These are phyloP conservation scores for Pseudomassariella vexata DNA, from an alignment of 2,329 filamentous ascomycete genomes.

Conservation along the genomic window DNA sequence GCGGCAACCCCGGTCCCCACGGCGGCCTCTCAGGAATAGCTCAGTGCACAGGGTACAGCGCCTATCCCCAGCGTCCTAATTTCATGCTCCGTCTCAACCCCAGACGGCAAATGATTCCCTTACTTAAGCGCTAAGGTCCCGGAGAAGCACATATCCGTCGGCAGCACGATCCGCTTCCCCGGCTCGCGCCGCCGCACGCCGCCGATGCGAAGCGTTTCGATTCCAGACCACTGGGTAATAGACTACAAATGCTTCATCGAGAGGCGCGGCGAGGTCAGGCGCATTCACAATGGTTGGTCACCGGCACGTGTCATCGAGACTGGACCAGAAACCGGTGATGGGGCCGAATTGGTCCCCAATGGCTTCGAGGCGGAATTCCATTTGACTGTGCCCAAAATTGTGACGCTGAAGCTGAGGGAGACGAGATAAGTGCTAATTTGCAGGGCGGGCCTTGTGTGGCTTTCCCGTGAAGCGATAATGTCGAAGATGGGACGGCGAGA, in stretches of 20 bases:
- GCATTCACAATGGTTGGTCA: conserved; percentile 1
- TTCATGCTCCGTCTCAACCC: neutral
- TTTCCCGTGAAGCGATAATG: conserved; percentile 5
- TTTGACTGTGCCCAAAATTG: neutral
- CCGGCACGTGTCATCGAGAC: conserved; percentile 1
- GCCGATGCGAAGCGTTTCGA: conserved; percentile 3
- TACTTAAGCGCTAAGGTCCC: neutral
- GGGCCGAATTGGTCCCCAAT: conserved; percentile 3
- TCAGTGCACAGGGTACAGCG: conserved; percentile 4
- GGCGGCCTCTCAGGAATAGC: conserved; percentile 5
- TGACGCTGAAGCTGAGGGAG: conserved; percentile 5
- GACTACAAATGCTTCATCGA: conserved; percentile 2
- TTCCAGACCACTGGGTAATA: conserved; percentile 7
- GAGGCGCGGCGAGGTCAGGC: conserved; percentile 3
- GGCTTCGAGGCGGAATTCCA: conserved; percentile 5
- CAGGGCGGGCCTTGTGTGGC: conserved; percentile 8
- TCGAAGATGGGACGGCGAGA: too few species aligned
- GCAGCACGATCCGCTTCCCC: neutral
- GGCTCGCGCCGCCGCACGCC: neutral
- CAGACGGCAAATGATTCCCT: neutral
- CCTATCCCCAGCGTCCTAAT: conserved; percentile 1
- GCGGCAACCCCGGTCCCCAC: conserved; percentile 2
- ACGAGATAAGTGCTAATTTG: conserved; percentile 7
- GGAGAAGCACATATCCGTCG: neutral
- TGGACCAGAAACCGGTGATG: conserved; percentile 5